Base-by-base conservation (phyloP, 169 alveolate genomes). In the Plasmodium gonderi region DNA sequence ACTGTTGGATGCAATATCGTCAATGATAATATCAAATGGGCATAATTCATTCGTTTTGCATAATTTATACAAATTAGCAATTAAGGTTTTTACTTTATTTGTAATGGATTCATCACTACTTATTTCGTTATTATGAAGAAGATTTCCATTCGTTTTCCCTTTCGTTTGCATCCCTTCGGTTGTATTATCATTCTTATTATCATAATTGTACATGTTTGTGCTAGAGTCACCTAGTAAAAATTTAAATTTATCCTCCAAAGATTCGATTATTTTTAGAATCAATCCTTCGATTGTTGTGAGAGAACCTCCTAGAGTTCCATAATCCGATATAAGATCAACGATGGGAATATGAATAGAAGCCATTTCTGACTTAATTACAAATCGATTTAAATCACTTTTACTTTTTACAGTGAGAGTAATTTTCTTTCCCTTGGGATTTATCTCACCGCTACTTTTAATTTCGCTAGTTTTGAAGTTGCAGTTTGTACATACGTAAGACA, bases 371-470 rank as follows among this genome's bases (percentile, higher is more conserved):
- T 98, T 98, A 77, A 98, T 97, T 2, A 98, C 97, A 92, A 98
- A 99, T 90, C 99, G 97, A 80, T 97, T 97, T 80, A 99, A 94
- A 92, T 99, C 99, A 11, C 91, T 96, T 54, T 78, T 95, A 75
- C 77, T 93, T 90, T 96, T 94, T 17, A 97, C 97, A 4, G 91
- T 77, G 47, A 98, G 90, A 33, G 96, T 96, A 91, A 98, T 95
- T 81, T 94, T 96, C 80, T 95, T 97, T 12, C 99, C 99, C 65
- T 95, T 95, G 44, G 97, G 98, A 75, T 98, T 96, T 76, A 98
- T 97, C 45, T 98, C 99, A 2, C 99, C 99, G 29, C 99, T 99
- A 2, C 99, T 98, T 92, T 98, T 98, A 23, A 99, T 97, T 90
- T 98, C 99, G 60, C 98, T 98, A 14, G 98, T 96, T 90, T 98